phyloP scores from a whole-genome alignment of 108 stramenopile species.

The Stephanodiscus triporus region DNA sequence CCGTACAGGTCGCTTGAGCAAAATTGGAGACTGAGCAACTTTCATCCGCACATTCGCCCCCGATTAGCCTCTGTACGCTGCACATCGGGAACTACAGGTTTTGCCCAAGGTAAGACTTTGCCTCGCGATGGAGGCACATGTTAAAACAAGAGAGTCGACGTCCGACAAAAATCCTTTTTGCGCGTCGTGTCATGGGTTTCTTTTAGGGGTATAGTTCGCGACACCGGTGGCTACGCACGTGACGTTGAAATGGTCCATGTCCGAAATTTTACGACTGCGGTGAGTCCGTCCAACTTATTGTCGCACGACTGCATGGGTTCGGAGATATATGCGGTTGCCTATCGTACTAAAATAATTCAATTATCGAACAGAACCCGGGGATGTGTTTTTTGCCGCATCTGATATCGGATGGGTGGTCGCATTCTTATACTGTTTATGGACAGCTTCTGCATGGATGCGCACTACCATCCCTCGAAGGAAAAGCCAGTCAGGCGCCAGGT shows the following conservation, averaged over 20 bases:
- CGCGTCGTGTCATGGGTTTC: no score
- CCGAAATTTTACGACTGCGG: conserved; percentile 51
- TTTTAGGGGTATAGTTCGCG: conserved; percentile 66
- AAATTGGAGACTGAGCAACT: no score
- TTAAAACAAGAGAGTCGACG: no score
- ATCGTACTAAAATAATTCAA: not conserved
- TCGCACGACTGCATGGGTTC: not conserved
- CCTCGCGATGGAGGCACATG: no score
- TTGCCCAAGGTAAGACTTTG: conserved; percentile 58
- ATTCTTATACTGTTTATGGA: conserved; percentile 71
- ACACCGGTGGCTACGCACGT: conserved; percentile 69
- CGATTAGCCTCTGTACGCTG: conserved; percentile 64
- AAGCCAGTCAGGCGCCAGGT: conserved; percentile 80
- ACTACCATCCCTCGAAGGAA: conserved; percentile 74
- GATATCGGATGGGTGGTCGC: conserved; percentile 87
- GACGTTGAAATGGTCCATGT: conserved; percentile 72
- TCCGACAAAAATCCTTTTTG: no score
- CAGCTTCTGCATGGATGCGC: conserved; percentile 74
- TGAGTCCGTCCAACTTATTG: not conserved
- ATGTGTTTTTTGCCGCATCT: conserved; percentile 74
- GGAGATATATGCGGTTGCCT: not conserved
- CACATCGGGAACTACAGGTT: conserved; percentile 79
- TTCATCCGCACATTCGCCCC: no score
- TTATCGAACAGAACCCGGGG: conserved; percentile 59
- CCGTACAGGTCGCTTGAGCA: no score